These are phyloP conservation scores for Coffea humblotiana DNA, from an alignment of 305 asterid genomes.

Conservation along the genomic window DNA sequence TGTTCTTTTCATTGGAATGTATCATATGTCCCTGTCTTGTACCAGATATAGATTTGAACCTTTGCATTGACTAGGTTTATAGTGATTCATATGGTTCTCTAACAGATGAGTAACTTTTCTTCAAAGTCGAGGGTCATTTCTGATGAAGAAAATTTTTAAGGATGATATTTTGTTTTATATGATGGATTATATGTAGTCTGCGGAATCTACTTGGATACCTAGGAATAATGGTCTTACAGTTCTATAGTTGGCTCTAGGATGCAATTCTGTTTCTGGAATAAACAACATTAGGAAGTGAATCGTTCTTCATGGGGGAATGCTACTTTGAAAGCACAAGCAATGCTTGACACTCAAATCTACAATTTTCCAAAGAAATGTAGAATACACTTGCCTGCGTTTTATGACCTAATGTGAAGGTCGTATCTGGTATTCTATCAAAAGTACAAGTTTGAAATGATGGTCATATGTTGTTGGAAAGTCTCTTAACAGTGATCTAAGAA, in stretches of 20 bases:
- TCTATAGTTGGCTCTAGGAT: not conserved
- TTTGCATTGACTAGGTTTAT: not conserved
- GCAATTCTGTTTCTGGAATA: not conserved
- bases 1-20: not conserved
- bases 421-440: not conserved
- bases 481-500: not conserved
- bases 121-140: not conserved
- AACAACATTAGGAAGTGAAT: not conserved
- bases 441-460: not conserved
- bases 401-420: not conserved
- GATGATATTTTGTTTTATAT: too few relatives aligned
- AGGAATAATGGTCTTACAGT: not conserved
- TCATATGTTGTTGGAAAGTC: not conserved
- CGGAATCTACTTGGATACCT: not conserved
- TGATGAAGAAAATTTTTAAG: not conserved
- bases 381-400: not conserved
- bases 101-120: not conserved
- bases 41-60: not conserved
- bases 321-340: not conserved
- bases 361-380: not conserved
- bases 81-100: not conserved
- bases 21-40: not conserved
- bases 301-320: not conserved
- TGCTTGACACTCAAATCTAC: not conserved
- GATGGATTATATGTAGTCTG: not conserved